Percentiles rank a stretch among this genome's conserved stretches.
phyloP scores from a whole-genome alignment of 345 rosid species.

The Salix koriyanagi region DNA sequence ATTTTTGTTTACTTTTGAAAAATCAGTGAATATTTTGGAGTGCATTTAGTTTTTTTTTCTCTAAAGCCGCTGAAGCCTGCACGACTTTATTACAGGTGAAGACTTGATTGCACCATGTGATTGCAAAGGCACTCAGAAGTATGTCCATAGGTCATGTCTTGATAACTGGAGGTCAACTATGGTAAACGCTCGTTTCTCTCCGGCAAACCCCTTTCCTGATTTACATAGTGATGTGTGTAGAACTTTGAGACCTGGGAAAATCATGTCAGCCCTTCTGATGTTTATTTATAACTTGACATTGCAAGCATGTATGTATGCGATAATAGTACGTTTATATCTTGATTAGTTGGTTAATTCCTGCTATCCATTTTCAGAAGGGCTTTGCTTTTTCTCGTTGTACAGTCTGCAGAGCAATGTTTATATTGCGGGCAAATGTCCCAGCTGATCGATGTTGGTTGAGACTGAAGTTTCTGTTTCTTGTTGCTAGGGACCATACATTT shows the following conservation, averaged over 20 bases:
- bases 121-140: conserved; percentile 96
- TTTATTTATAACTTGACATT: background rate
- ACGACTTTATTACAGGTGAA: conserved; percentile 53
- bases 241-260: background rate
- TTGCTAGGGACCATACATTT: conserved; percentile 90
- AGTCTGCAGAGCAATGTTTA: conserved; percentile 87
- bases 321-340: background rate
- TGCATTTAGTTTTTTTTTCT: background rate
- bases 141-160: conserved; percentile 94
- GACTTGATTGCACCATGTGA: conserved; percentile 93
- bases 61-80: conserved; percentile 12
- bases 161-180: conserved; percentile 98
- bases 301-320: background rate
- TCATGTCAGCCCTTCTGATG: background rate
- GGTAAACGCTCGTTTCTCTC: conserved; percentile 36
- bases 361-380: conserved; percentile 65
- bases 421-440: conserved; percentile 92
- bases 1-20: background rate
- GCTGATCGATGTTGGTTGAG: conserved; percentile 99
- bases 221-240: conserved; percentile 7
- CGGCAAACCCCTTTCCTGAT: conserved; percentile 1
- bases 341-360: conserved; percentile 4
- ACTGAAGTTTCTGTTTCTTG: conserved; percentile 93
- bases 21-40: background rate
- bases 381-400: conserved; percentile 99